Percentiles rank a stretch among this genome's conserved stretches.
phyloP scores from a whole-genome alignment of 176 grass and related monocot genomes.

The Oryza officinalis region DNA sequence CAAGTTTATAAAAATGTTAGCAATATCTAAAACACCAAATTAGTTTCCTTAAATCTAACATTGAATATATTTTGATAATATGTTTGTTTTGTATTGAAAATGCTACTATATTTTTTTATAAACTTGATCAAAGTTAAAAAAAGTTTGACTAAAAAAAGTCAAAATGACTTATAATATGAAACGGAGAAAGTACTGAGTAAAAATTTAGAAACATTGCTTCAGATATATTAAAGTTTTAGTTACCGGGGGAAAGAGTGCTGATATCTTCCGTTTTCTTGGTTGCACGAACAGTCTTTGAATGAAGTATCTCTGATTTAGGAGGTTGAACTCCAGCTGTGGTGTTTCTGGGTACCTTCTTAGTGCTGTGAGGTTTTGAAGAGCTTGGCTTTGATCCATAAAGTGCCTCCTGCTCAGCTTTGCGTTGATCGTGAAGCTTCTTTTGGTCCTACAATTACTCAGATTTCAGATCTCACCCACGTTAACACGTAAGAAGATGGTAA shows the following conservation, averaged over 20 bases:
- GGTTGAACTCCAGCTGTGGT: conserved; percentile 31
- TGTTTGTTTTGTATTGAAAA: too few relatives aligned
- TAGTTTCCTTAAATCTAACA: too few relatives aligned
- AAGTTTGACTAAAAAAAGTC: too few relatives aligned
- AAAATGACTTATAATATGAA: too few relatives aligned
- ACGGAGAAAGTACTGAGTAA: neutral
- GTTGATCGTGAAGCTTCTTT: conserved; percentile 68
- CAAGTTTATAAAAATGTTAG: too few relatives aligned
- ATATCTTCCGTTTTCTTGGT: conserved; percentile 52
- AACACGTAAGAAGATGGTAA: neutral
- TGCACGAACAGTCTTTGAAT: conserved; percentile 39
- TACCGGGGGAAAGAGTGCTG: conserved; percentile 55
- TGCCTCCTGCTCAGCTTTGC: conserved; percentile 69
- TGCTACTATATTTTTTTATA: too few relatives aligned
- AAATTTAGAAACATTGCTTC: neutral
- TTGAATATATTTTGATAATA: too few relatives aligned
- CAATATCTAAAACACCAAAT: too few relatives aligned
- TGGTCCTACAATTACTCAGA: conserved; percentile 56
- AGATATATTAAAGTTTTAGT: conserved; percentile 16
- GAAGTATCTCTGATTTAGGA: conserved; percentile 42
- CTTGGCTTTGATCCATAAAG: conserved; percentile 78
- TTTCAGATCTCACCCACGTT: neutral
- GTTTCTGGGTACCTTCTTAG: conserved; percentile 50
- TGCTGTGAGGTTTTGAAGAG: conserved; percentile 59
- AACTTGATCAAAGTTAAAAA: too few relatives aligned